Evolutionary conservation across 1,284 basidiomycete species (phyloP).

Genomic region (Apiotrichum veenhuisii): DNA sequence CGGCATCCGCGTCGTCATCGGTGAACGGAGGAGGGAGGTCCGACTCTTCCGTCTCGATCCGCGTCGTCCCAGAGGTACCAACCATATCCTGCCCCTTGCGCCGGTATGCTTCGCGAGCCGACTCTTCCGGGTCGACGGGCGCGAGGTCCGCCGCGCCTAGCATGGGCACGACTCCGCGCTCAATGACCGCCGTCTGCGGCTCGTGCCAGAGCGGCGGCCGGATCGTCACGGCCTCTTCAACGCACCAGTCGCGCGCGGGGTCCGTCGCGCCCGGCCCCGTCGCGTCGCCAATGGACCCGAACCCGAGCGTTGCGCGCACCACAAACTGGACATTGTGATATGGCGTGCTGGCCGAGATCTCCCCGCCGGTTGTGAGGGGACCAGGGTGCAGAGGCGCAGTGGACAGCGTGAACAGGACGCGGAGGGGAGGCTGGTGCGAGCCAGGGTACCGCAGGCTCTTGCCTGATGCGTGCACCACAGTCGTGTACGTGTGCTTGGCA

Average conservation of each 20-base stretch:
- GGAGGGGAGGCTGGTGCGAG: conserved; percentile 33
- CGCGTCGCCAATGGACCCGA: conserved; percentile 27
- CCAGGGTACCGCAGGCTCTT: conserved; percentile 49
- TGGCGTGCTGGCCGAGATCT: conserved; percentile 33
- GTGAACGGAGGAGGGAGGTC: conserved; percentile 41
- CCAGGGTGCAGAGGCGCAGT: conserved; percentile 28
- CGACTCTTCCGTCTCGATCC: neutral
- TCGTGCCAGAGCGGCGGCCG: conserved; percentile 37
- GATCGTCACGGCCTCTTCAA: conserved; percentile 32
- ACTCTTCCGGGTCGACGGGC: conserved; percentile 16
- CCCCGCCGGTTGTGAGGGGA: conserved; percentile 34
- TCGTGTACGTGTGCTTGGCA: conserved; percentile 12
- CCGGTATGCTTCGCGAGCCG: conserved; percentile 44
- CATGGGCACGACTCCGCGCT: conserved; percentile 25
- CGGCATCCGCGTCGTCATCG: conserved; percentile 15
- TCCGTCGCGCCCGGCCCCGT: conserved; percentile 9
- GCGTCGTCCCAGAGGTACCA: conserved; percentile 38
- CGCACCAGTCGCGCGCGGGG: conserved; percentile 23
- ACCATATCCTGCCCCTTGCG: conserved; percentile 47
- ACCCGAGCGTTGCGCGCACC: conserved; percentile 40
- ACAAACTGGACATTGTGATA: conserved; percentile 42
- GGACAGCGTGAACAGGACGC: conserved; percentile 46
- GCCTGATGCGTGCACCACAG: conserved; percentile 36
- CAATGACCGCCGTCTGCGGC: conserved; percentile 31
- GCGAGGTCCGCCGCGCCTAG: conserved; percentile 6